Evolutionary conservation across 352 stramenopile species (phyloP).

Genomic region (Globisporangium sylvaticum): DNA sequence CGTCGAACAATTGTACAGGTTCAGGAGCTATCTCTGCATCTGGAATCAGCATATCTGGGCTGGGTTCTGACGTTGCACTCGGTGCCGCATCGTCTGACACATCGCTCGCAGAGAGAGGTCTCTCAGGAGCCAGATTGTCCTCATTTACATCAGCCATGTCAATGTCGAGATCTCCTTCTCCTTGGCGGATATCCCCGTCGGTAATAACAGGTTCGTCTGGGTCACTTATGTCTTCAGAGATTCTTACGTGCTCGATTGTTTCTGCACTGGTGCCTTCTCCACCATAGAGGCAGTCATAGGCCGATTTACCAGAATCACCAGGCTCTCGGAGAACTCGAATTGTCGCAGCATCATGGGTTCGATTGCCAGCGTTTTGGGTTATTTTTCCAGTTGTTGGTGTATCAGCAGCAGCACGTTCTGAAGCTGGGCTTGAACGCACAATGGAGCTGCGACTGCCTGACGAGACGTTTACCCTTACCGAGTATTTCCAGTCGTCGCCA

Average conservation of each 20-base stretch:
- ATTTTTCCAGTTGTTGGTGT: neutral
- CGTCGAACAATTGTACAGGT: slow-evolving; percentile 1
- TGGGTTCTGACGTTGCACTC: neutral
- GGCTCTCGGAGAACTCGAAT: slow-evolving; percentile 38
- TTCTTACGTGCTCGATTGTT: neutral
- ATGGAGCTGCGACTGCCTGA: slow-evolving; percentile 23
- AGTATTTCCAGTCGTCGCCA: slow-evolving; percentile 9
- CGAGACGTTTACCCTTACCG: slow-evolving; percentile 32
- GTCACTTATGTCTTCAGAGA: neutral
- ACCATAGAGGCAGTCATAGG: slow-evolving; percentile 31
- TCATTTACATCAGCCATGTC: slow-evolving; percentile 3
- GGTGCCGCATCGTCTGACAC: neutral
- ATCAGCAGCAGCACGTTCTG: neutral
- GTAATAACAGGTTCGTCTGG: neutral
- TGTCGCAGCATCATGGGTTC: neutral
- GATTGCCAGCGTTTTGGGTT: neutral
- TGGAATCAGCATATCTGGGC: neutral
- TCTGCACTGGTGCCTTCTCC: neutral
- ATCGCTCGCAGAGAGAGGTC: neutral
- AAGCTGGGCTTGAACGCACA: slow-evolving; percentile 11
- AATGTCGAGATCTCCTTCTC: neutral
- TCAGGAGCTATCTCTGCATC: neutral
- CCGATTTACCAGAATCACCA: slow-evolving; percentile 25
- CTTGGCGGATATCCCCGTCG: neutral
- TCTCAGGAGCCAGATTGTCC: neutral